phyloP scores from a whole-genome alignment of 1,284 basidiomycete genomes.

The Leccinum brunneo-olivaceum region DNA sequence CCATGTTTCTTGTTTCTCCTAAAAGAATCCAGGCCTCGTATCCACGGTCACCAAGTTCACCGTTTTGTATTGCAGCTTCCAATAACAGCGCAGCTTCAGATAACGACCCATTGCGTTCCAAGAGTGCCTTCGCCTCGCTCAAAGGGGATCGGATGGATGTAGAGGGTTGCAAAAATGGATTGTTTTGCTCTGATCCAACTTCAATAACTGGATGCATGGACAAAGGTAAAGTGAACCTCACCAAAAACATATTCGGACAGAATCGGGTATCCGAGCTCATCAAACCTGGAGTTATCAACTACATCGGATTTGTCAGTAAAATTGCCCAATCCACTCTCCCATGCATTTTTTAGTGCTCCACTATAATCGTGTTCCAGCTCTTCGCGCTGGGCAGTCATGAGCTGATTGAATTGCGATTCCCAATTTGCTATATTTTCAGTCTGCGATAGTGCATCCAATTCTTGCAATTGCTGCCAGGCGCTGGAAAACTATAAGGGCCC shows the following conservation, averaged over 20 bases:
- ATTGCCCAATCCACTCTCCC: slow-evolving; percentile 47
- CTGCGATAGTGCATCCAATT: slow-evolving; percentile 50
- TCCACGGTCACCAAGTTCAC: slow-evolving; percentile 70
- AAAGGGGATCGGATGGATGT: slow-evolving; percentile 54
- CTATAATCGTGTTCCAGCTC: slow-evolving; percentile 59
- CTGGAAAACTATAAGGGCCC: slow-evolving; percentile 31
- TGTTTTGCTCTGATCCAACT: slow-evolving; percentile 46
- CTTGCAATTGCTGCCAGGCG: slow-evolving; percentile 53
- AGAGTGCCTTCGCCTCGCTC: slow-evolving; percentile 62
- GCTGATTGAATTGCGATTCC: slow-evolving; percentile 84
- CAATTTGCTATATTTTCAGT: slow-evolving; percentile 73
- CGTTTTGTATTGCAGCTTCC: slow-evolving; percentile 82
- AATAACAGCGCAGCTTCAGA: slow-evolving; percentile 80
- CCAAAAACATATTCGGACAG: slow-evolving; percentile 72
- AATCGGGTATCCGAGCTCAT: slow-evolving; percentile 68
- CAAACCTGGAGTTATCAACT: slow-evolving; percentile 44
- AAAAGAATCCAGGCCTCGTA: slow-evolving; percentile 92
- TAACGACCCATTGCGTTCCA: slow-evolving; percentile 77
- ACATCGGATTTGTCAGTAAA: slow-evolving; percentile 34
- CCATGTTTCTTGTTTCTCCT: slow-evolving; percentile 93
- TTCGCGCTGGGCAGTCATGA: slow-evolving; percentile 62
- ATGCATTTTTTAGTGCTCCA: slow-evolving; percentile 53
- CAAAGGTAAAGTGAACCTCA: slow-evolving; percentile 31
- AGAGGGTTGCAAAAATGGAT: slow-evolving; percentile 58
- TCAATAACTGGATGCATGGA: slow-evolving; percentile 8